Conservation (phyloP, 2,329 filamentous ascomycete species). For the Dryadomyces quercivorus region DNA sequence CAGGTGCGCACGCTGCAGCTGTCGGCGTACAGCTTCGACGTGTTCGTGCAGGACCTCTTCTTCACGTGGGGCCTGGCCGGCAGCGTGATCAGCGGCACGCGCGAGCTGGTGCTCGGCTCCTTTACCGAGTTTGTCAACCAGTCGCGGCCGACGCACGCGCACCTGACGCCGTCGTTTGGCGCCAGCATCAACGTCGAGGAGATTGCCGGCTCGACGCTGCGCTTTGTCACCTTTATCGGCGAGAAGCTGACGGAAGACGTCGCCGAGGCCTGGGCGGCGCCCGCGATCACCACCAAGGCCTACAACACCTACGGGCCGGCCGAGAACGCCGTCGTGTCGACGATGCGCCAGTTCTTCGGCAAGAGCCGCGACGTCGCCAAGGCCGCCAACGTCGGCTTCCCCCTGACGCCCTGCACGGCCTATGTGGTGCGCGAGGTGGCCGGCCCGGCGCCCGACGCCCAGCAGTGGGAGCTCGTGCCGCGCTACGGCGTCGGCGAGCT, state of each 20-base stretch:
- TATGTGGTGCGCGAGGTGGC: slow-evolving; percentile 11
- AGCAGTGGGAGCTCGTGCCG: slow-evolving; percentile 28
- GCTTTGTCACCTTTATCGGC: slow-evolving; percentile 42
- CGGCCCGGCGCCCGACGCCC: not conserved
- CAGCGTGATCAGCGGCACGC: slow-evolving; percentile 43
- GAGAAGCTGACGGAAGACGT: slow-evolving; percentile 48
- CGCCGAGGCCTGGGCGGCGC: slow-evolving; percentile 41
- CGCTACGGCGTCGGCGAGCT: slow-evolving; percentile 37
- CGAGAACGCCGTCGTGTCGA: slow-evolving; percentile 14
- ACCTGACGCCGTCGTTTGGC: slow-evolving; percentile 8
- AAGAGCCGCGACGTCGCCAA: slow-evolving; percentile 12
- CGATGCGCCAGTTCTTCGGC: slow-evolving; percentile 15
- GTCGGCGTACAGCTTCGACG: slow-evolving; percentile 25
- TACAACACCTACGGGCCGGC: slow-evolving; percentile 19
- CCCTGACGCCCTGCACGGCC: slow-evolving; percentile 11
- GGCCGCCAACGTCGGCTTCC: slow-evolving; percentile 16
- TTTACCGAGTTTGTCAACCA: slow-evolving; percentile 29
- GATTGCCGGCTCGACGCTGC: slow-evolving; percentile 16
- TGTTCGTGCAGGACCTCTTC: slow-evolving; percentile 50
- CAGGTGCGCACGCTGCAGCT: slow-evolving; percentile 23
- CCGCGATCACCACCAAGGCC: slow-evolving; percentile 11
- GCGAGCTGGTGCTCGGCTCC: slow-evolving; percentile 42
- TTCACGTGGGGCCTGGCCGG: slow-evolving; percentile 32
- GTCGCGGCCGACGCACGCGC: slow-evolving; percentile 30
- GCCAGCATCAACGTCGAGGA: slow-evolving; percentile 6